A percentile compares a stretch with the other conserved stretches of the same genome.
Evolutionary conservation across 2,329 filamentous ascomycete species (phyloP).

Genomic region (Stylonectria norvegica): DNA sequence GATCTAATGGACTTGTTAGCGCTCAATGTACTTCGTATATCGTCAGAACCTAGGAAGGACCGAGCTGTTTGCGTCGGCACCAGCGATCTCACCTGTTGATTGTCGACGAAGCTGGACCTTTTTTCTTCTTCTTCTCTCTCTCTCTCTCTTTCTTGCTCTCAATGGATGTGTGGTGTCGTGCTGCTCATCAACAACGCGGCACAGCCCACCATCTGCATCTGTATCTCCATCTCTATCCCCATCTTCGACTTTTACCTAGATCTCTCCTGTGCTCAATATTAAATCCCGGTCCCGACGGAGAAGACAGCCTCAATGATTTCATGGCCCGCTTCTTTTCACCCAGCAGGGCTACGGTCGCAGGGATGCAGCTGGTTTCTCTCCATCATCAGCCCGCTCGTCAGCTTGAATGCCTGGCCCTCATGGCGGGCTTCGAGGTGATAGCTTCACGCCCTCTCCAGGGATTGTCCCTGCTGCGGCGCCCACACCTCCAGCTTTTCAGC

Average conservation of each 20-base stretch:
- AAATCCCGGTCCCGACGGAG: conserved; percentile 23
- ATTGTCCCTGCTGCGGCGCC: conserved; percentile 20
- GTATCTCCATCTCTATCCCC: conserved; percentile 2
- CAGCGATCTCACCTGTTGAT: too few relatives aligned
- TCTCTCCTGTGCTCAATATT: conserved; percentile 21
- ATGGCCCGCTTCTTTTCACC: conserved; percentile 25
- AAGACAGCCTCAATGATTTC: conserved; percentile 31
- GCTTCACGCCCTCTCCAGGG: conserved; percentile 23
- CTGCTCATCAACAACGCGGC: too few relatives aligned
- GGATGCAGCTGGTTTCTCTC: conserved; percentile 23
- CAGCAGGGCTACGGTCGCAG: conserved; percentile 22
- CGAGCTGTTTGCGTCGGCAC: too few relatives aligned
- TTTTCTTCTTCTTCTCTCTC: too few relatives aligned
- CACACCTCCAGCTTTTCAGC: conserved; percentile 22
- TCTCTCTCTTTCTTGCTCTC: too few relatives aligned
- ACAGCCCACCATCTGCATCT: too few relatives aligned
- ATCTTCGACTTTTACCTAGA: conserved; percentile 16
- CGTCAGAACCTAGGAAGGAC: too few relatives aligned
- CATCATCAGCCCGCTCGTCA: conserved; percentile 12
- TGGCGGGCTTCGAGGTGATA: conserved; percentile 14
- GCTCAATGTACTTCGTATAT: too few relatives aligned
- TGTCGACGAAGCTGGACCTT: too few relatives aligned
- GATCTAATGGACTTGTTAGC: too few relatives aligned
- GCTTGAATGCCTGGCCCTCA: conserved; percentile 11
- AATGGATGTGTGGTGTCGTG: too few relatives aligned